These are phyloP conservation scores for Lagerstroemia fauriei DNA, from an alignment of 441 rosid genomes.

Conservation along the genomic window DNA sequence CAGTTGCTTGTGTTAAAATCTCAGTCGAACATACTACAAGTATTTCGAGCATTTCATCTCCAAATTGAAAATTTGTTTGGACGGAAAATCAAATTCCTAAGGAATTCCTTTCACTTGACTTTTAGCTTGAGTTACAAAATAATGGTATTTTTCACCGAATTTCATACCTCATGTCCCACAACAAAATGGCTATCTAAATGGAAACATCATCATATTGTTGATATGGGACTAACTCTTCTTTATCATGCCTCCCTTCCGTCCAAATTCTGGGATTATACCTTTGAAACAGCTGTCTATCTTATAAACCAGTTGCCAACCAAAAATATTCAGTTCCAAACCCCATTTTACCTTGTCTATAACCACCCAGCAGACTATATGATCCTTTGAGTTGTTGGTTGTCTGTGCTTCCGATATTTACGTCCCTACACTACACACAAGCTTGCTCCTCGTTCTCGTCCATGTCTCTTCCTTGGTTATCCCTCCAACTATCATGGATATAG, in stretches of 20 bases:
- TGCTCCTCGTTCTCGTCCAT: not conserved
- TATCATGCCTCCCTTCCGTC: not conserved
- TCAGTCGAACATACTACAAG: not conserved
- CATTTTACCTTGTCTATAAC: not conserved
- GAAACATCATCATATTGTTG: slow-evolving; percentile 5
- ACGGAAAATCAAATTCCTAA: not conserved
- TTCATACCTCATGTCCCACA: not conserved
- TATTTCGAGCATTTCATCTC: not conserved
- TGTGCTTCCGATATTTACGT: not conserved
- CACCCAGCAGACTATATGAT: not conserved
- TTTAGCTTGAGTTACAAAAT: not conserved
- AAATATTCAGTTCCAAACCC: not conserved
- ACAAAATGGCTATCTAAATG: not conserved
- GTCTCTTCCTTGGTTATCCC: not conserved
- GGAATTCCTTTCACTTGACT: not conserved
- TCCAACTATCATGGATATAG: not conserved
- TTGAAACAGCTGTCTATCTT: not conserved
- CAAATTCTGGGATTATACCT: not conserved
- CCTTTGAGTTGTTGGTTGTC: slow-evolving; percentile 11
- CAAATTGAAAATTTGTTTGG: not conserved
- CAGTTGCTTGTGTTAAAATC: not conserved
- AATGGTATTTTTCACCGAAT: not conserved
- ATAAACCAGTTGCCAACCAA: not conserved
- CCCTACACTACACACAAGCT: not conserved
- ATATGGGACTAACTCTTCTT: slow-evolving; percentile 4